These are phyloP conservation scores for Zangia roseola DNA, from an alignment of 768 basidiomycete species.

Conservation along the genomic window DNA sequence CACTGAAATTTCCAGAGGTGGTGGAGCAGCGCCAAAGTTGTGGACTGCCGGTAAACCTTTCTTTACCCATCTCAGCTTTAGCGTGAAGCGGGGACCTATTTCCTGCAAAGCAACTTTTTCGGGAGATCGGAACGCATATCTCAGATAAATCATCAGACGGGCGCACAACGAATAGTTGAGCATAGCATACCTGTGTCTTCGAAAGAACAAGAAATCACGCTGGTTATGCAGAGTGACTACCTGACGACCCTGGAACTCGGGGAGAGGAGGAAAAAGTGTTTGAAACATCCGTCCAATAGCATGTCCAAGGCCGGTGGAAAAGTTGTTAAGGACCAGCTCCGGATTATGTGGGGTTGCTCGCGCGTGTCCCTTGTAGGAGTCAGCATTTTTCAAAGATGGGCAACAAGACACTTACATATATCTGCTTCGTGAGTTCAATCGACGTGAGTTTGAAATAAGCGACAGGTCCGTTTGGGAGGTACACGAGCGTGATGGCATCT, in stretches of 20 bases:
- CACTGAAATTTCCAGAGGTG: conserved; percentile 53
- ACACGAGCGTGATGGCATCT: conserved; percentile 93
- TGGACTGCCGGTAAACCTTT: conserved; percentile 85
- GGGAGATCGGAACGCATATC: conserved; percentile 88
- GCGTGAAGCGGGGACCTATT: conserved; percentile 95
- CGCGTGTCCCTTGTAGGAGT: conserved; percentile 72
- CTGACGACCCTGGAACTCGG: conserved; percentile 94
- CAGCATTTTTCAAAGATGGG: background rate
- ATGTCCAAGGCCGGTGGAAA: conserved; percentile 91
- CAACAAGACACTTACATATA: conserved; percentile 58
- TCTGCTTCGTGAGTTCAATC: conserved; percentile 80
- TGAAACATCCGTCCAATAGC: conserved; percentile 95
- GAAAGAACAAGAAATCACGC: conserved; percentile 96
- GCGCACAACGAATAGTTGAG: background rate
- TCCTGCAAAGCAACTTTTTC: conserved; percentile 94
- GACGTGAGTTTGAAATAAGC: conserved; percentile 95
- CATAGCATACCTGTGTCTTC: conserved; percentile 77
- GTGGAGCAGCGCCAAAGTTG: conserved; percentile 61
- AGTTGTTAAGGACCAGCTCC: conserved; percentile 92
- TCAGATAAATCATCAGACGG: conserved; percentile 30
- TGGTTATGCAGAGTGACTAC: conserved; percentile 98
- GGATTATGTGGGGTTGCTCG: conserved; percentile 90
- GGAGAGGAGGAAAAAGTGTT: conserved; percentile 91
- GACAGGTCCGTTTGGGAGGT: conserved; percentile 89
- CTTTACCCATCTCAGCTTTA: conserved; percentile 87